These are phyloP conservation scores for Botrytis deweyae DNA, from an alignment of 2,329 filamentous ascomycete genomes.

Conservation along the genomic window DNA sequence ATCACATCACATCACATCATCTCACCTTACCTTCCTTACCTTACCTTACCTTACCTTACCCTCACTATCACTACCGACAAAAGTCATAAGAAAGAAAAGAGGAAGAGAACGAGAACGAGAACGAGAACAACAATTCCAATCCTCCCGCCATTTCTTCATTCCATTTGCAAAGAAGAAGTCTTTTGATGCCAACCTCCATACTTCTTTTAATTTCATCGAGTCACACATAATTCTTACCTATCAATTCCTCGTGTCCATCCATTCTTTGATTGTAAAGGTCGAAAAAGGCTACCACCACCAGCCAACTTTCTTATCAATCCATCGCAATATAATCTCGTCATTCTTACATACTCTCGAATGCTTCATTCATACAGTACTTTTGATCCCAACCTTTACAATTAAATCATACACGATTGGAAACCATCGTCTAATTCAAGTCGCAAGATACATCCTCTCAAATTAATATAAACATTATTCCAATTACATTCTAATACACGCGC, in stretches of 20 bases:
- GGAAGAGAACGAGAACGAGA: background rate
- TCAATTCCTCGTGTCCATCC: background rate
- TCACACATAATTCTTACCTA: background rate
- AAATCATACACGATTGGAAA: background rate
- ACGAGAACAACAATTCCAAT: background rate
- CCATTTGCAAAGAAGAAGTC: background rate
- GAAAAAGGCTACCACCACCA: background rate
- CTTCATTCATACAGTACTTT: background rate
- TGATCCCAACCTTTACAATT: background rate
- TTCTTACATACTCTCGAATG: background rate
- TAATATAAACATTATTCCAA: background rate
- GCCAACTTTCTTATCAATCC: slow-evolving; percentile 7
- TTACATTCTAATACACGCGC: slow-evolving; percentile 15
- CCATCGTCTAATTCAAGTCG: background rate
- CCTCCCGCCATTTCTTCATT: background rate
- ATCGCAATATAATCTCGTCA: slow-evolving; percentile 2
- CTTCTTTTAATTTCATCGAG: background rate
- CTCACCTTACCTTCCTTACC: background rate
- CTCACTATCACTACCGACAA: background rate
- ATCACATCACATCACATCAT: background rate
- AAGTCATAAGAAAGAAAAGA: background rate
- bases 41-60: too few relatives aligned
- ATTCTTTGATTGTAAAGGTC: background rate
- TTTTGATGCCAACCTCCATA: background rate
- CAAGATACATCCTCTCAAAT: background rate